Conservation (phyloP, 257 asterid species). For the Capsicum baccatum region DNA sequence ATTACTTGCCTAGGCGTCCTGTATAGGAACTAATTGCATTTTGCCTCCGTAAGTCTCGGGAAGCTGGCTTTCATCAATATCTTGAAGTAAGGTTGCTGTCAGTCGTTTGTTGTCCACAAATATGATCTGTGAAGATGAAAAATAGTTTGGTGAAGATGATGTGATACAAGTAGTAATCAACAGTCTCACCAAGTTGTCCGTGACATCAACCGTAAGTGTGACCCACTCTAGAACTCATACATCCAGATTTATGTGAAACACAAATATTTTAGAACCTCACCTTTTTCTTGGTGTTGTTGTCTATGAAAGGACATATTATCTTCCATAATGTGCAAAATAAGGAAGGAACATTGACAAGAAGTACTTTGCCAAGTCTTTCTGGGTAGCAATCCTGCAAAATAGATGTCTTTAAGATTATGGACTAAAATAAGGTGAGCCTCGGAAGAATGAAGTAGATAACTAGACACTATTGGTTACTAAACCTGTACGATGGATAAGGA, state of each 20-base stretch:
- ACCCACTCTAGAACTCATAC: not conserved
- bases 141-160: slow-evolving; percentile 13
- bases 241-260: not conserved
- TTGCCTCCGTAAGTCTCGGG: slow-evolving; percentile 85
- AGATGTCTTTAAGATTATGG: slow-evolving; percentile 4
- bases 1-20: slow-evolving; percentile 44
- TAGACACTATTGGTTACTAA: not conserved
- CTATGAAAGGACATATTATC: slow-evolving; percentile 73
- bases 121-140: slow-evolving; percentile 48
- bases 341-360: slow-evolving; percentile 62
- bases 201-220: not conserved
- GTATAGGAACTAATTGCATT: slow-evolving; percentile 71
- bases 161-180: slow-evolving; percentile 14
- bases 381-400: slow-evolving; percentile 79
- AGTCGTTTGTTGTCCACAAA: slow-evolving; percentile 69
- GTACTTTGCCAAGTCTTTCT: slow-evolving; percentile 73
- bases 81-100: slow-evolving; percentile 58
- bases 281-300: slow-evolving; percentile 75
- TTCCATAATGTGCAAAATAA: slow-evolving; percentile 74
- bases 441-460: not conserved
- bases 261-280: slow-evolving; percentile 37
- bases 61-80: slow-evolving; percentile 75
- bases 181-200: not conserved
- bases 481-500: slow-evolving; percentile 51
- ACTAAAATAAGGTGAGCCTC: not conserved